Evolutionary conservation across 352 stramenopile genomes (phyloP).

Genomic region (Pythium pyrilobum): DNA sequence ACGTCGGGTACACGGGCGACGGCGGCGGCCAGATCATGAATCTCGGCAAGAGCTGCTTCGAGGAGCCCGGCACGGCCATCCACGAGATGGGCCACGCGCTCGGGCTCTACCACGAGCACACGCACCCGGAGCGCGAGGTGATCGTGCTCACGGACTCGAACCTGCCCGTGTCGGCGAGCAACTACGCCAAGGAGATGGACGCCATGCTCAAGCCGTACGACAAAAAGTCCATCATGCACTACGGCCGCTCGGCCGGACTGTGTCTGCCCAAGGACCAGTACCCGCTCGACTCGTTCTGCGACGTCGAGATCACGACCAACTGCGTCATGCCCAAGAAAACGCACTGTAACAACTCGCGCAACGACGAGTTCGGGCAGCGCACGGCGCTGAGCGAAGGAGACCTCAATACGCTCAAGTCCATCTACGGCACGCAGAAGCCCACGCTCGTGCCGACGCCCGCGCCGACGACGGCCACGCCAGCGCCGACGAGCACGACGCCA

Average conservation of each 20-base stretch:
- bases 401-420: constrained; percentile 50
- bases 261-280: constrained; percentile 71
- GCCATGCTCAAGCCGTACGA: constrained; percentile 65
- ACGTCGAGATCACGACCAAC: constrained; percentile 56
- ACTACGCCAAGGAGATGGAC: constrained; percentile 63
- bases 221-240: constrained; percentile 75
- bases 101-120: constrained; percentile 71
- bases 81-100: constrained; percentile 67
- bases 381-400: constrained; percentile 51
- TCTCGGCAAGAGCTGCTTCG: constrained; percentile 60
- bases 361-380: constrained; percentile 54
- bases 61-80: constrained; percentile 39
- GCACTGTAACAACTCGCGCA: constrained; percentile 67
- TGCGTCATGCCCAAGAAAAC: constrained; percentile 59
- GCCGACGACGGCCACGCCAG: neutral
- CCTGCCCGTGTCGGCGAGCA: constrained; percentile 50
- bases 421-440: constrained; percentile 36
- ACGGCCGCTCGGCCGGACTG: constrained; percentile 47
- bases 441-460: constrained; percentile 2
- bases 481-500: neutral
- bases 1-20: constrained; percentile 66
- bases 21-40: constrained; percentile 66
- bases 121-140: constrained; percentile 53
- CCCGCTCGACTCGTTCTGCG: constrained; percentile 56
- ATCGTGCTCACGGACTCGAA: constrained; percentile 64